A percentile compares a stretch with the other conserved stretches of the same genome.
Conservation (phyloP, 768 basidiomycete species). For the Lactarius sp. region DNA sequence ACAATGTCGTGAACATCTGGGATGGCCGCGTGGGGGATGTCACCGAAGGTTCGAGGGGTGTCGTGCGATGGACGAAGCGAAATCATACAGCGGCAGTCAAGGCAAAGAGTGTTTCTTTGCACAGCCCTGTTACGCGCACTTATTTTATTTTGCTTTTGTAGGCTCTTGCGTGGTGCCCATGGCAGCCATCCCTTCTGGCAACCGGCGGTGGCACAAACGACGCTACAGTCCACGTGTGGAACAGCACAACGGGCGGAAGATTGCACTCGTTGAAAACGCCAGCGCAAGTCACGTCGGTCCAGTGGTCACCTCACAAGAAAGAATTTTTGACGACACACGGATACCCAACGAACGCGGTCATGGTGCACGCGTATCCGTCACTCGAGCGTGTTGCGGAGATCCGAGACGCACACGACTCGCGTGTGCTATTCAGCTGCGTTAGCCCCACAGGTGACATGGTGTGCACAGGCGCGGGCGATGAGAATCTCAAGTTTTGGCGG, state of each 20-base stretch:
- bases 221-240: slow-evolving; percentile 87
- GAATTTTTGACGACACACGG: slow-evolving; percentile 93
- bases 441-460: slow-evolving; percentile 90
- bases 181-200: slow-evolving; percentile 49
- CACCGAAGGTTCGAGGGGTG: slow-evolving; percentile 46
- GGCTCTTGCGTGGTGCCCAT: slow-evolving; percentile 97
- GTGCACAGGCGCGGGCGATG: slow-evolving; percentile 89
- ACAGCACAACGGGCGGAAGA: slow-evolving; percentile 86
- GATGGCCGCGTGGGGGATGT: slow-evolving; percentile 56
- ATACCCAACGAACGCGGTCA: slow-evolving; percentile 81
- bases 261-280: slow-evolving; percentile 82
- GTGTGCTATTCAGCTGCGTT: slow-evolving; percentile 81
- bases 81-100: slow-evolving; percentile 89
- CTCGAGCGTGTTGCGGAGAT: slow-evolving; percentile 80
- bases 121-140: background rate
- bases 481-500: slow-evolving; percentile 96
- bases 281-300: slow-evolving; percentile 87
- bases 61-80: slow-evolving; percentile 84
- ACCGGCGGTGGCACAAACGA: slow-evolving; percentile 70
- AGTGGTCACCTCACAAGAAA: slow-evolving; percentile 83
- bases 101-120: slow-evolving; percentile 31
- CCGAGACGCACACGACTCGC: slow-evolving; percentile 87
- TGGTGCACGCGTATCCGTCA: slow-evolving; percentile 82
- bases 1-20: slow-evolving; percentile 98
- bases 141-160: slow-evolving; percentile 31